A percentile compares a stretch with the other conserved stretches of the same genome.
phyloP scores from a whole-genome alignment of 1,284 basidiomycete species.

The Ceratobasidium sp. region DNA sequence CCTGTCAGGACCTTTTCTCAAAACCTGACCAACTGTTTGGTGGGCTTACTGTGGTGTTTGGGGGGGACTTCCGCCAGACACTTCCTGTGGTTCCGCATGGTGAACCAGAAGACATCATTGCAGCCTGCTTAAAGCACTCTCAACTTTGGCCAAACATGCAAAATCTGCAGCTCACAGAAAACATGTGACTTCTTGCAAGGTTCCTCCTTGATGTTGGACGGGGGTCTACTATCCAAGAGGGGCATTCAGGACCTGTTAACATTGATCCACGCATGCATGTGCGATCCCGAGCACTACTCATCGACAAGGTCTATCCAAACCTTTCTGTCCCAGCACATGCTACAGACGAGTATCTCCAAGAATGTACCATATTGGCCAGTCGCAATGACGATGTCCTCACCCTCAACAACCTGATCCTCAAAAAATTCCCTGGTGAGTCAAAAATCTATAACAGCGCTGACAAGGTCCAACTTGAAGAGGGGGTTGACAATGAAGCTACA shows the following conservation, averaged over 20 bases:
- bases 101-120: conserved; percentile 57
- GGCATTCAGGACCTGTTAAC: conserved; percentile 49
- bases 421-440: conserved; percentile 54
- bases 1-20: conserved; percentile 55
- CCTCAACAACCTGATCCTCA: conserved; percentile 57
- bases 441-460: conserved; percentile 55
- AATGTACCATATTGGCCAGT: conserved; percentile 59
- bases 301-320: conserved; percentile 56
- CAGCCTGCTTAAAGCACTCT: conserved; percentile 57
- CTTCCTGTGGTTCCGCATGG: conserved; percentile 61
- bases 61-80: conserved; percentile 62
- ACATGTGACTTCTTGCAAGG: conserved; percentile 62
- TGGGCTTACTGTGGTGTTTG: conserved; percentile 59
- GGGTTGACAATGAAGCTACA: conserved; percentile 50
- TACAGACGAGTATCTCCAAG: conserved; percentile 56
- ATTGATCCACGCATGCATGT: conserved; percentile 55
- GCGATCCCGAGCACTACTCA: conserved; percentile 53
- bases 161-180: conserved; percentile 56
- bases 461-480: conserved; percentile 49
- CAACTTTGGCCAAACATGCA: conserved; percentile 57
- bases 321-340: conserved; percentile 36
- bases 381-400: conserved; percentile 58
- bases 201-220: conserved; percentile 62
- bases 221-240: conserved; percentile 53
- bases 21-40: conserved; percentile 57